Evolutionary conservation across 106 monocot genomes (phyloP), one percentile per base, ranked within the genome.

Genomic region (Hemerocallis citrina): DNA sequence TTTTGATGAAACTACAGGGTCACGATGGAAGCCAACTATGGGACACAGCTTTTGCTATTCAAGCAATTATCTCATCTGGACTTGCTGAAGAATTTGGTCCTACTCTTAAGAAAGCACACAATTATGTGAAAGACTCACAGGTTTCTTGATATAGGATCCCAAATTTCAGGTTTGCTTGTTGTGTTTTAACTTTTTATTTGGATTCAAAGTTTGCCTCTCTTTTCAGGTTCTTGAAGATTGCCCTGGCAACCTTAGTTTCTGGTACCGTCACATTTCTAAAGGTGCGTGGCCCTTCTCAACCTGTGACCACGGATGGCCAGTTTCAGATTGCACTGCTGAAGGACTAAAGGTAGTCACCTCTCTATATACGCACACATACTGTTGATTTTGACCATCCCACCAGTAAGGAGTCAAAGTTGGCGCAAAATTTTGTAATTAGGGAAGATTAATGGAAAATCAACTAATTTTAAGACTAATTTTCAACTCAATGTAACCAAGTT

Each of bases 211-310:
- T 56, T 63, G 23, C 19, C 32, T 29, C 39, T 48, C 57, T 64
- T 33, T 57, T 20, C 51, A 90, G 89, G 75, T 95, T 72, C 57
- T 52, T 31, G 81, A 79, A 44, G 72, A 96, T 52, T 87, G 90
- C 46, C 74, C 78, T 44, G 91, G 96, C 30, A 74, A 95, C 57
- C 78, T 86, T 49, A 79, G 63, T 71, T 76, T 62, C 37, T 96
- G 95, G 95, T 88, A 98, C 49, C 86, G 96, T 3, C 81, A 86
- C 61, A 94, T 85, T 55, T 85, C 92, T 22, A 88, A 88, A 77
- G 92, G 92, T 68, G 88, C 88, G 33, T 88, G 92, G 92, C 78
- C 93, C 12, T 85, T 89, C 62, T 93, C 93, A 37, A 89, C 89
- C 33, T 79, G 58, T 38, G 93, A 93, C 77, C 85, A 89, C 57